Conservation (phyloP, 1,284 basidiomycete genomes). For the Sanguinoderma infundibulare region DNA sequence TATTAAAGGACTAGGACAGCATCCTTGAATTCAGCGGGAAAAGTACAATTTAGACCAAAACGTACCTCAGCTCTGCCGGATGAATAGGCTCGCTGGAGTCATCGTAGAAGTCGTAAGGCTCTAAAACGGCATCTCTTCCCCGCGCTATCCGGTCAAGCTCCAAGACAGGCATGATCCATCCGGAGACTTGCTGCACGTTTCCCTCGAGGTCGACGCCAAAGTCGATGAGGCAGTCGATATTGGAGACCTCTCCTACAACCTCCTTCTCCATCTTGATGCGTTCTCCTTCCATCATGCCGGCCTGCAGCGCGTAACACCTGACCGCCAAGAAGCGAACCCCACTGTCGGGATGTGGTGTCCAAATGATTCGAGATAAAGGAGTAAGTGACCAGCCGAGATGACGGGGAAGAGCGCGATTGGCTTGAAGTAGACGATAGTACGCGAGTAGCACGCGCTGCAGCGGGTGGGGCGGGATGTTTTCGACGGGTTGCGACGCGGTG, state of each 20-base stretch:
- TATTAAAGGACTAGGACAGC: conserved; percentile 52
- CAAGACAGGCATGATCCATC: conserved; percentile 77
- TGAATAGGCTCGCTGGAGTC: conserved; percentile 43
- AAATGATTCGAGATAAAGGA: conserved; percentile 62
- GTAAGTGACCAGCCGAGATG: conserved; percentile 69
- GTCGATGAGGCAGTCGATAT: conserved; percentile 60
- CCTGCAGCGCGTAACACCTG: conserved; percentile 75
- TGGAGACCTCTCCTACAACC: conserved; percentile 60
- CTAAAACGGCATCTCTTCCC: conserved; percentile 53
- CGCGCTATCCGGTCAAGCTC: conserved; percentile 67
- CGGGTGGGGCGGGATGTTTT: conserved; percentile 42
- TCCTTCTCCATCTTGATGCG: conserved; percentile 67
- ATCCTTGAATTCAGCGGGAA: neutral
- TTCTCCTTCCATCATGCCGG: conserved; percentile 77
- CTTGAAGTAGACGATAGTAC: conserved; percentile 79
- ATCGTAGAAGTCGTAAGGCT: conserved; percentile 52
- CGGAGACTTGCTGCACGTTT: conserved; percentile 55
- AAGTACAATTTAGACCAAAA: conserved; percentile 20
- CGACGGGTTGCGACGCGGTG: conserved; percentile 32
- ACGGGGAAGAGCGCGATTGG: conserved; percentile 69
- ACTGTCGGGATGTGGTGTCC: conserved; percentile 59
- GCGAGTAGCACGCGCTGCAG: conserved; percentile 76
- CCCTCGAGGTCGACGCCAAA: conserved; percentile 54
- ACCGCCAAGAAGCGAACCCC: conserved; percentile 76
- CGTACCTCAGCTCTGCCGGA: conserved; percentile 58